Evolutionary conservation across 1,284 basidiomycete genomes (phyloP), one percentile per base, ranked within the genome.

Genomic region (Entoloma clypeatum): DNA sequence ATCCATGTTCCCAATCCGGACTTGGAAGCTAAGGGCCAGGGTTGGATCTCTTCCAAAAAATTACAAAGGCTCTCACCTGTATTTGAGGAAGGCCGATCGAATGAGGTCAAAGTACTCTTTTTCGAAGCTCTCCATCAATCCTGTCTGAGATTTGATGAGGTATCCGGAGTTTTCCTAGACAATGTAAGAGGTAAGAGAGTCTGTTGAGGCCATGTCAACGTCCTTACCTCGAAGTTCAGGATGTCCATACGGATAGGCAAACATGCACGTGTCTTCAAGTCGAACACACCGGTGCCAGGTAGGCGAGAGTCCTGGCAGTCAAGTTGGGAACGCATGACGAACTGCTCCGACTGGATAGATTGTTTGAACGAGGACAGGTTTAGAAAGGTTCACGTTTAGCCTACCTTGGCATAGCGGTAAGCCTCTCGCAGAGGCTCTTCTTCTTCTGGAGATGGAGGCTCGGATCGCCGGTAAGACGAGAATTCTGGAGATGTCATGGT

Each of bases 1-100:
- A 57, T 98, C 94, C 95, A 99, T 99, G 57, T 87, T 81, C 2
- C 95, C 95, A 49, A 99, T 98, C 4, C 95, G 82, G 0, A 79
- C 94, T 73, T 99, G 95, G 69, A 98, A 90, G 53, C 88, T 90
- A 32, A 18, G 23, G 5, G 25, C 25, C 36, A 37, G 8, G 3
- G 29, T 19, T 24, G 28, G 10, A 36, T 23, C 41, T 6, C 24
- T 40, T n/a, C 31, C 9, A 28, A 7, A 19, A 11, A 11, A 13
- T 27, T 19, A 29, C 17, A 17, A 22, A 31, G 1, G 7, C 9
- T 56, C 66, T 43, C 48, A 86, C 84, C 79, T 87, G 64, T 95
- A 99, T 68, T 98, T 98, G 43, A 99, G 73, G 68, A 98, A 95
- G 0, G 92, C 93, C 3, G 91, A 86, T 4, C 95, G 80, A 44